Base-by-base conservation (phyloP, 2,329 filamentous ascomycete genomes). In the Cercospora janseana region DNA sequence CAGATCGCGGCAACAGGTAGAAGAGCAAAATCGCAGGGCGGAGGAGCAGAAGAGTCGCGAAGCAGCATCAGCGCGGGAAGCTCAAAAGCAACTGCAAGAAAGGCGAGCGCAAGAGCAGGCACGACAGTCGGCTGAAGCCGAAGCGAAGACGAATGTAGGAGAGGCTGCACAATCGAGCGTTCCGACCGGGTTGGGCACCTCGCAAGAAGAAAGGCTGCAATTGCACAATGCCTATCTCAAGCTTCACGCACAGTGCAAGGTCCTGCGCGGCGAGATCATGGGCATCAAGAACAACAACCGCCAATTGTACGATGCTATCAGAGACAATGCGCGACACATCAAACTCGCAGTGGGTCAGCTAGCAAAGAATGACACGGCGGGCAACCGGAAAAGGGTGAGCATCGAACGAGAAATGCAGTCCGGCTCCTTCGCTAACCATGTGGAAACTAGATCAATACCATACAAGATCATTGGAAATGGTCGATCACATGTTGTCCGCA, bases 201-300 rank as follows among this genome's bases (percentile, higher is more conserved):
- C 40, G 12, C 21, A 27, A 15, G 29, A 41, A 12, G 49, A 55
- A 21, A 49, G 55, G 3, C 8, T 43, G 20, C 26, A 42, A 12
- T 45, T 55, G 8, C 49, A 58, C 27, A 34, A 54, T 21, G 46
- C 32, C 16, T 60, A 59, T 29, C 41, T 52, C 9, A 41, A 37
- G 13, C 34, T 54, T 8, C 54, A 59, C 40, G 23, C 18, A 52
- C 80, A 79, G 31, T 75, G 94, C 18, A 94, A 84, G 63, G 63
- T 72, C 6, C 68, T 83, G 57, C 73, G 81, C 10, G 66, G 79
- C 52, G 75, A 78, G 27, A 70, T 87, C 45, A 63, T 65, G 2
- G 70, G 76, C 3, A 75, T 83, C 59, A 75, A 75, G 4, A 81
- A 10, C 7, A 46, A 28, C n/a, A 35, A 50, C 31, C 45, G 34